A percentile compares a stretch with the other conserved stretches of the same genome.
These are phyloP conservation scores for Globisporangium orthogonon DNA, from an alignment of 352 stramenopile genomes.

Conservation along the genomic window DNA sequence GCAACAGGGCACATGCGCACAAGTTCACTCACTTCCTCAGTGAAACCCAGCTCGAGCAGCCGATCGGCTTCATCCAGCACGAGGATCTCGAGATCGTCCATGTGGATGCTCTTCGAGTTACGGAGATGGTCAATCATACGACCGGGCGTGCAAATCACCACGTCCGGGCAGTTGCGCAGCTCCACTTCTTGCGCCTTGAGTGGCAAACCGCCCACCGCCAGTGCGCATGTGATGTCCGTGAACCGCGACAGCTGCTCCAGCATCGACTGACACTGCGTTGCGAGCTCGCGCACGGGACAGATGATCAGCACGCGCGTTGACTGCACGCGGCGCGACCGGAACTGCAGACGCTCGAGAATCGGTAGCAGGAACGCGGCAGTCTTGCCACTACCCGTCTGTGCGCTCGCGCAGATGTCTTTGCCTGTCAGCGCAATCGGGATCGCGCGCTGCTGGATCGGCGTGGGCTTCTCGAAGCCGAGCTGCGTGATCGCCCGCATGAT, in stretches of 20 bases:
- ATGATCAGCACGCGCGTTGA: conserved; percentile 95
- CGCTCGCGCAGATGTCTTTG: conserved; percentile 97
- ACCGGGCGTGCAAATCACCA: conserved; percentile 98
- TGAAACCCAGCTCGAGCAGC: conserved; percentile 97
- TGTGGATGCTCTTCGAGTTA: conserved; percentile 95
- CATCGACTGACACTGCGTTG: conserved; percentile 94
- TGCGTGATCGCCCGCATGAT: conserved; percentile 94
- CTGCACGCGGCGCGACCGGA: conserved; percentile 81
- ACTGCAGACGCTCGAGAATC: conserved; percentile 96
- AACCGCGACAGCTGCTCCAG: conserved; percentile 93
- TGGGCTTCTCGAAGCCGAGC: conserved; percentile 96
- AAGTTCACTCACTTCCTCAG: conserved; percentile 95
- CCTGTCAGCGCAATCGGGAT: conserved; percentile 93
- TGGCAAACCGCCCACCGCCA: conserved; percentile 92
- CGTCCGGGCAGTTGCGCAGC: conserved; percentile 92
- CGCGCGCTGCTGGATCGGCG: conserved; percentile 90
- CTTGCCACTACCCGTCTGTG: conserved; percentile 97
- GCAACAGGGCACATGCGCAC: conserved; percentile 93
- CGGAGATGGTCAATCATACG: conserved; percentile 97
- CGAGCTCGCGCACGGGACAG: conserved; percentile 96
- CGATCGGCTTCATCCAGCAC: conserved; percentile 94
- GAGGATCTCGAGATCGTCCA: conserved; percentile 98
- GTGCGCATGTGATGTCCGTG: conserved; percentile 90
- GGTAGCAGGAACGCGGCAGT: conserved; percentile 98
- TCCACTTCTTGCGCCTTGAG: conserved; percentile 93